These are phyloP conservation scores for Gentiana dahurica DNA, from an alignment of 257 asterid species.

Conservation along the genomic window DNA sequence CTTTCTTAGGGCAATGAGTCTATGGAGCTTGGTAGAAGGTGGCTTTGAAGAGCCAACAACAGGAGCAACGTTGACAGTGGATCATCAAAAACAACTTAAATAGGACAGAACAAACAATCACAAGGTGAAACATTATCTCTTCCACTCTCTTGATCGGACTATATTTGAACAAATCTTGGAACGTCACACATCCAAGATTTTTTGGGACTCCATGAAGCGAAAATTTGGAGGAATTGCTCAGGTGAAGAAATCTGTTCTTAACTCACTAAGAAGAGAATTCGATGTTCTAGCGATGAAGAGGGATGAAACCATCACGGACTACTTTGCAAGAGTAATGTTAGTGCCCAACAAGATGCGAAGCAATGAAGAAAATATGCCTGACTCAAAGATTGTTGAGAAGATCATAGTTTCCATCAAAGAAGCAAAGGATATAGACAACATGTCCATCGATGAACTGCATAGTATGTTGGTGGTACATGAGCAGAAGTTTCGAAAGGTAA, in stretches of 20 bases:
- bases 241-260: too few relatives aligned
- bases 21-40: background rate
- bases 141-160: background rate
- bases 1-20: background rate
- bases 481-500: background rate
- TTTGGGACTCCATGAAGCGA: too few relatives aligned
- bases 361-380: background rate
- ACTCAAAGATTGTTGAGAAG: background rate
- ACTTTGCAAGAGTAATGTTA: background rate
- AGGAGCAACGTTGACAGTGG: background rate
- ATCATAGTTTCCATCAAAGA: background rate
- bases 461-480: background rate
- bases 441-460: background rate
- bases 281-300: background rate
- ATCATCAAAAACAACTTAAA: background rate
- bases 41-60: background rate
- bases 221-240: background rate
- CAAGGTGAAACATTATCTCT: background rate
- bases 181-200: background rate
- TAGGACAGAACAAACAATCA: background rate
- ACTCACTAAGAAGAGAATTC: background rate
- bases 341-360: background rate
- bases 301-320: background rate
- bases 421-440: background rate
- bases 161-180: background rate